Conservation (phyloP, 768 basidiomycete species). For the Lanmaoa pseudosensibilis region DNA sequence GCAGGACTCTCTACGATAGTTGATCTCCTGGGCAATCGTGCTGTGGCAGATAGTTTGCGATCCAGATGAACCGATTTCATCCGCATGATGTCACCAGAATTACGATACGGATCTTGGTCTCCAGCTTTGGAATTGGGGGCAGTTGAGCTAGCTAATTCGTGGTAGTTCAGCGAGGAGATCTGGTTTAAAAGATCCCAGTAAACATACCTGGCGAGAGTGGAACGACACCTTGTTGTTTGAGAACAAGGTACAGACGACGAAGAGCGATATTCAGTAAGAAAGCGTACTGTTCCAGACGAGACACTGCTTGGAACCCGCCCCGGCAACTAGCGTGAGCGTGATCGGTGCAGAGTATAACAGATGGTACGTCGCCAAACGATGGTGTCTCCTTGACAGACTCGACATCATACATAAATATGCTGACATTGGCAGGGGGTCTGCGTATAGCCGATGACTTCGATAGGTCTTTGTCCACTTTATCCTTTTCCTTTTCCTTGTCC, state of each 20-base stretch:
- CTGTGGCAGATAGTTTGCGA: conserved; percentile 92
- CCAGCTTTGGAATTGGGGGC: conserved; percentile 35
- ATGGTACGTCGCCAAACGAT: conserved; percentile 73
- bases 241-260: conserved; percentile 80
- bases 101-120: conserved; percentile 78
- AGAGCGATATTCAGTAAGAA: conserved; percentile 96
- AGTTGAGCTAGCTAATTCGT: conserved; percentile 28
- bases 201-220: conserved; percentile 72
- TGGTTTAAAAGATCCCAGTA: conserved; percentile 1
- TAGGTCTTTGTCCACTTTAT: conserved; percentile 43
- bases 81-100: conserved; percentile 87
- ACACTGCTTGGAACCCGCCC: conserved; percentile 85
- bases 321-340: conserved; percentile 70
- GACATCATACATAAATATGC: conserved; percentile 74
- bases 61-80: conserved; percentile 95
- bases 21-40: conserved; percentile 87
- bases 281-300: conserved; percentile 94
- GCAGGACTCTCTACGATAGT: conserved; percentile 95
- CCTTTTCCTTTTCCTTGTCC: conserved; percentile 45
- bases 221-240: conserved; percentile 88
- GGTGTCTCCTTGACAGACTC: conserved; percentile 65
- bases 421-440: conserved; percentile 79
- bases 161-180: conserved; percentile 10
- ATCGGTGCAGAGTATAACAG: conserved; percentile 71
- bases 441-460: conserved; percentile 64